A percentile compares a stretch with the other conserved stretches of the same genome.
Evolutionary conservation across 306 rosid species (phyloP).

Genomic region (Oxytropis ochrocephala): DNA sequence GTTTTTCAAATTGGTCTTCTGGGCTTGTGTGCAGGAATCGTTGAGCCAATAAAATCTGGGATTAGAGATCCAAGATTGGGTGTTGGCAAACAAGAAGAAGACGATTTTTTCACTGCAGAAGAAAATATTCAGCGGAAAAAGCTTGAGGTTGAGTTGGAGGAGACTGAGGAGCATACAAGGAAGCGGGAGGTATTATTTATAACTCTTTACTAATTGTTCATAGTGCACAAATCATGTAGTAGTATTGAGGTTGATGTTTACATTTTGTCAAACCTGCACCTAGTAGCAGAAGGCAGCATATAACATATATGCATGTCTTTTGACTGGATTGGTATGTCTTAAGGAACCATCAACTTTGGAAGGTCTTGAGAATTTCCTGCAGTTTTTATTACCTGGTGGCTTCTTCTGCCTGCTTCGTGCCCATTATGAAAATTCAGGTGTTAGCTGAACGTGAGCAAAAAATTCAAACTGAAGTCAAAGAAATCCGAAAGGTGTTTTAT

Average conservation of each 20-base stretch:
- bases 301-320: conserved; percentile 88
- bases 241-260: conserved; percentile 71
- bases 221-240: conserved; percentile 34
- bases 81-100: conserved; percentile 91
- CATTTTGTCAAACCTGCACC: conserved; percentile 76
- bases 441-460: conserved; percentile 97
- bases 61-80: conserved; percentile 92
- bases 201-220: conserved; percentile 19
- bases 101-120: conserved; percentile 92
- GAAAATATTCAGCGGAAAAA: conserved; percentile 85
- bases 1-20: conserved; percentile 5
- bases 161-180: conserved; percentile 72
- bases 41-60: conserved; percentile 90
- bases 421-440: conserved; percentile 96
- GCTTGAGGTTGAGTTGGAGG: conserved; percentile 86
- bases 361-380: conserved; percentile 99
- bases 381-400: conserved; percentile 99
- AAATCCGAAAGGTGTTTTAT: conserved; percentile 86
- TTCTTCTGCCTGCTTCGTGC: conserved; percentile 99
- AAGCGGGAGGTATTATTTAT: conserved; percentile 84
- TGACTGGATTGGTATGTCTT: conserved; percentile 83
- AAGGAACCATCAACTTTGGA: conserved; percentile 93
- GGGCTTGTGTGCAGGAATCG: conserved; percentile 51
- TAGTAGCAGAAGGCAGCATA: conserved; percentile 96
- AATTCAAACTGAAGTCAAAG: conserved; percentile 92